These are phyloP conservation scores for Pugionium cornutum DNA, from an alignment of 345 rosid species.

Conservation along the genomic window DNA sequence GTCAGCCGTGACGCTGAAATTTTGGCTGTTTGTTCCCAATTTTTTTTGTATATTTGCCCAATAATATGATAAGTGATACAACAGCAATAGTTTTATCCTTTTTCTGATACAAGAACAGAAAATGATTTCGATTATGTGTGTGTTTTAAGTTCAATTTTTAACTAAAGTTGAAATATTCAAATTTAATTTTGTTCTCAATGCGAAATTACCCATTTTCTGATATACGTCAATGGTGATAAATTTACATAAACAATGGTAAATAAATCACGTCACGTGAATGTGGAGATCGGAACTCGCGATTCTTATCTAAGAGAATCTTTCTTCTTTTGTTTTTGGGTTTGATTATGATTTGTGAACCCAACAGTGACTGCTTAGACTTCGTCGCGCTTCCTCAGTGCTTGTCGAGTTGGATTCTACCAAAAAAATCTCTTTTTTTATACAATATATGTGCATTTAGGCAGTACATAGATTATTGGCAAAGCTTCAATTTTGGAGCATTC, in stretches of 20 bases:
- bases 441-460: background rate
- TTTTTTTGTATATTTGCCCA: background rate
- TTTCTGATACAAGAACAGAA: too few species aligned
- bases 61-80: background rate
- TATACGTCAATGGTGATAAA: conserved; percentile 1
- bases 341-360: conserved; percentile 34
- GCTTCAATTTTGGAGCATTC: conserved; percentile 15
- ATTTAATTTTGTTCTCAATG: too few species aligned
- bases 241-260: conserved; percentile 4
- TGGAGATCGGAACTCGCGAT: conserved; percentile 21
- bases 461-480: conserved; percentile 15
- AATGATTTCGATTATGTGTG: too few species aligned
- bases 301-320: conserved; percentile 29
- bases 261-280: conserved; percentile 7
- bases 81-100: too few species aligned
- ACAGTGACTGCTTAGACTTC: conserved; percentile 27
- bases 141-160: too few species aligned
- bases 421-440: conserved; percentile 3
- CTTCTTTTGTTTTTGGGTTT: background rate
- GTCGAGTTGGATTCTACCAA: conserved; percentile 21
- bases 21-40: too few species aligned
- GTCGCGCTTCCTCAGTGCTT: conserved; percentile 28
- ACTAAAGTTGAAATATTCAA: too few species aligned
- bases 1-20: too few species aligned
- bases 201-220: background rate